A percentile compares a stretch with the other conserved stretches of the same genome.
Evolutionary conservation across 225 moss, liverwort and hornwort species (phyloP).

Genomic region (Lunularia cruciata): DNA sequence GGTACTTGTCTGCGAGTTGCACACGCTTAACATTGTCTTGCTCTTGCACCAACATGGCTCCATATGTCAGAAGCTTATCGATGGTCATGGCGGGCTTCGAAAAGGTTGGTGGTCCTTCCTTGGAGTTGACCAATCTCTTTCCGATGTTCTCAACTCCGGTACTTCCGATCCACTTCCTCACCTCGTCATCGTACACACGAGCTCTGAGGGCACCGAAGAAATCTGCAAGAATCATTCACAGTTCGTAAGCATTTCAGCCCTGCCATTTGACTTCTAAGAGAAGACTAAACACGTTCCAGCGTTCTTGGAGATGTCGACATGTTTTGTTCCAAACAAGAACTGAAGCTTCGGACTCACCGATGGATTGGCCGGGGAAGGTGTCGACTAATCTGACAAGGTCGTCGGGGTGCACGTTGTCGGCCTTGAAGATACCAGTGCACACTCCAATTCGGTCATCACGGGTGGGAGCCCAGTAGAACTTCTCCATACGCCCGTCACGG

Average conservation of each 20-base stretch:
- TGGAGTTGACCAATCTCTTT: slow-evolving; percentile 73
- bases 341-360: slow-evolving; percentile 47
- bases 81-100: slow-evolving; percentile 67
- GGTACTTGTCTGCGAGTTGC: slow-evolving; percentile 76
- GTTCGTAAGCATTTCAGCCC: too few relatives aligned
- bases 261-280: too few relatives aligned
- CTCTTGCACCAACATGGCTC: slow-evolving; percentile 75
- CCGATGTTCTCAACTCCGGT: slow-evolving; percentile 79
- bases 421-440: slow-evolving; percentile 71
- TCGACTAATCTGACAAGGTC: slow-evolving; percentile 69
- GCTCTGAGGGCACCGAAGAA: slow-evolving; percentile 99
- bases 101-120: slow-evolving; percentile 57
- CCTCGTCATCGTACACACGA: slow-evolving; percentile 91
- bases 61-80: slow-evolving; percentile 60
- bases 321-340: too few relatives aligned
- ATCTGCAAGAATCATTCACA: slow-evolving; percentile 55
- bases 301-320: too few relatives aligned
- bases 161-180: slow-evolving; percentile 60
- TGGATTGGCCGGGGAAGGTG: slow-evolving; percentile 87
- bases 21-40: slow-evolving; percentile 96
- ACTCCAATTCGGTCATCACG: slow-evolving; percentile 92
- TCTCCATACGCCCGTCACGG: slow-evolving; percentile 99
- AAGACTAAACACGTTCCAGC: too few relatives aligned
- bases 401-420: slow-evolving; percentile 43
- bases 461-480: slow-evolving; percentile 98